Evolutionary conservation across 805 yeast species (phyloP).

Genomic region (Cyberlindnera mrakii): DNA sequence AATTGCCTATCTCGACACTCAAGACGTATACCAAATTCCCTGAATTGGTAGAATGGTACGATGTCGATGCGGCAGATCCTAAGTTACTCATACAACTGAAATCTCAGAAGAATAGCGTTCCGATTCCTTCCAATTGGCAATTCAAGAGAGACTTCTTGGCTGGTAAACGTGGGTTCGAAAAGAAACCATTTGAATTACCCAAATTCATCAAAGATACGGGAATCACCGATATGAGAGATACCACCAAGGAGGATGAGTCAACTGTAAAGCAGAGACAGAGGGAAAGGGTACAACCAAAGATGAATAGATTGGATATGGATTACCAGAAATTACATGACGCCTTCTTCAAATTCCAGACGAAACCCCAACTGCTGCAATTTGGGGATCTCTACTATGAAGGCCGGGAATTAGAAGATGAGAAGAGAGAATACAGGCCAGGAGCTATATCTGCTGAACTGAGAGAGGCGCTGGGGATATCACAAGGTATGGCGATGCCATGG

Average conservation of each 20-base stretch:
- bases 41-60: constrained; percentile 79
- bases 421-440: constrained; percentile 57
- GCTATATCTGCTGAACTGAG: constrained; percentile 53
- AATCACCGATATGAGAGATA: constrained; percentile 77
- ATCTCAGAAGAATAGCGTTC: constrained; percentile 56
- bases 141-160: constrained; percentile 69
- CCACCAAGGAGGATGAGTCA: constrained; percentile 42
- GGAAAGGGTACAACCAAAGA: constrained; percentile 82
- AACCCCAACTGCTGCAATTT: constrained; percentile 58
- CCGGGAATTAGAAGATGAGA: constrained; percentile 46
- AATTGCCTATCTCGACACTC: constrained; percentile 60
- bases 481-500: constrained; percentile 63
- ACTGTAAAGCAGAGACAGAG: constrained; percentile 67
- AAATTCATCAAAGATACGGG: constrained; percentile 76
- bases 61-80: constrained; percentile 82
- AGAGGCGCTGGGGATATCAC: constrained; percentile 62
- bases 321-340: constrained; percentile 79
- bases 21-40: constrained; percentile 61
- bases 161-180: constrained; percentile 58
- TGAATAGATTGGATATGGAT: constrained; percentile 83
- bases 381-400: constrained; percentile 85
- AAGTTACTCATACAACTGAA: constrained; percentile 57
- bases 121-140: constrained; percentile 84
- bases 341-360: constrained; percentile 73
- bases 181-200: constrained; percentile 73